phyloP scores from a whole-genome alignment of 345 rosid species.

The Zanthoxylum bungeanum region DNA sequence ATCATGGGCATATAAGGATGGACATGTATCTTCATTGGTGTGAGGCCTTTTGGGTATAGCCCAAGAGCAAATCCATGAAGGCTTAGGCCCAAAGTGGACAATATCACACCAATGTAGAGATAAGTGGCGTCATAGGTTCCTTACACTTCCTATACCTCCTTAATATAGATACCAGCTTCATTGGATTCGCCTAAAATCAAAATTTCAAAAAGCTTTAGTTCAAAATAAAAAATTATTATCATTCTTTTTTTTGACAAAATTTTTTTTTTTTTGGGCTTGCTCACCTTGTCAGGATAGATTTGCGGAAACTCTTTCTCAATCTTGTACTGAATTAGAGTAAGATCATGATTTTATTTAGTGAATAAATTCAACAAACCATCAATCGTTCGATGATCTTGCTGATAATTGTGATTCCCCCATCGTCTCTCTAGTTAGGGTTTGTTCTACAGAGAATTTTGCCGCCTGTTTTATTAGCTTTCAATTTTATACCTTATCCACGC shows the following conservation, averaged over 20 bases:
- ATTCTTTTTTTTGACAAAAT: too few species aligned
- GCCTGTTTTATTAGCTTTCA: neutral
- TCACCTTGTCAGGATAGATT: slow-evolving; percentile 72
- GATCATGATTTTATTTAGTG: slow-evolving; percentile 65
- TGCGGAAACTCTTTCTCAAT: slow-evolving; percentile 81
- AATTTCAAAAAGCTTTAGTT: too few species aligned
- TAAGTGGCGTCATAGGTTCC: too few species aligned
- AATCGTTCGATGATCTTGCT: slow-evolving; percentile 32
- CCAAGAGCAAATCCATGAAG: too few species aligned
- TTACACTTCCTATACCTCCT: too few species aligned
- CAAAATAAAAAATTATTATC: neutral
- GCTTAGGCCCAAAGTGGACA: too few species aligned
- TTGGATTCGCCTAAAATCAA: slow-evolving; percentile 68
- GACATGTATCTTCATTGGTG: too few species aligned
- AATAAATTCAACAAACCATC: slow-evolving; percentile 57
- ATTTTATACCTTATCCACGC: neutral
- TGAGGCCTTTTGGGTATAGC: too few species aligned
- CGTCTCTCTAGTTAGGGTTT: slow-evolving; percentile 7
- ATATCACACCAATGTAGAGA: too few species aligned
- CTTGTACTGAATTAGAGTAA: slow-evolving; percentile 55
- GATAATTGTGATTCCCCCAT: slow-evolving; percentile 37
- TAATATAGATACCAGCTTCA: slow-evolving; percentile 68
- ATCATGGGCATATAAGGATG: too few species aligned
- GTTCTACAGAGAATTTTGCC: neutral
- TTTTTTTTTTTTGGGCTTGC: too few species aligned